These are phyloP conservation scores for Musa beccarii DNA, from an alignment of 176 grass and related monocot genomes.

Conservation along the genomic window DNA sequence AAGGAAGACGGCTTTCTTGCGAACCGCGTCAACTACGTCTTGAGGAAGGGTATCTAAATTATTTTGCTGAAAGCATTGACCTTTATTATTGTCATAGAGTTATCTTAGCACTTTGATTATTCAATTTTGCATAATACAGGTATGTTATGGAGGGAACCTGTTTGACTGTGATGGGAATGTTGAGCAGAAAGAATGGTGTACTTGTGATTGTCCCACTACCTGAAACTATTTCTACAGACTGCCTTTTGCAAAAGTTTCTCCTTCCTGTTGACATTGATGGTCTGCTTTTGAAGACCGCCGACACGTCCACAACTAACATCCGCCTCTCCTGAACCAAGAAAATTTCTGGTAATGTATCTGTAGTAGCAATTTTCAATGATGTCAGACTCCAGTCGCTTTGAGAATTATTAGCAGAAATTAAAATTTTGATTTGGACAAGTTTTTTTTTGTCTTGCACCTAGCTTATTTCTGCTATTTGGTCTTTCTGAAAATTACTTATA, in stretches of 20 bases:
- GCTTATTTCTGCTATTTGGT: neutral
- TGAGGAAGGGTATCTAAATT: slow-evolving; percentile 65
- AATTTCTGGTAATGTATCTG: neutral
- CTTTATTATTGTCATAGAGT: slow-evolving; percentile 6
- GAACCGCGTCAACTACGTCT: slow-evolving; percentile 56
- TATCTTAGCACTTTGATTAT: neutral
- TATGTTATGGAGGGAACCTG: slow-evolving; percentile 72
- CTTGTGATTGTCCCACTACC: slow-evolving; percentile 51
- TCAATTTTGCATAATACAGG: slow-evolving; percentile 30
- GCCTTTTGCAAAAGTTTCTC: slow-evolving; percentile 46
- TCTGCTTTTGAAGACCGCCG: slow-evolving; percentile 49
- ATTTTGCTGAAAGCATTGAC: neutral
- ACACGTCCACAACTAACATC: slow-evolving; percentile 40
- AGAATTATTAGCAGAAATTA: neutral
- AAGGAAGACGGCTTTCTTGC: slow-evolving; percentile 62
- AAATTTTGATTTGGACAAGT: neutral
- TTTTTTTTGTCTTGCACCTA: neutral
- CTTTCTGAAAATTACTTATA: neutral
- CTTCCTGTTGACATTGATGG: slow-evolving; percentile 76
- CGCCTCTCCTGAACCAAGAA: slow-evolving; percentile 27
- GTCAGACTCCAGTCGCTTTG: neutral
- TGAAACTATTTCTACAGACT: slow-evolving; percentile 69
- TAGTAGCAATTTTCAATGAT: neutral
- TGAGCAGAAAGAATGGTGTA: slow-evolving; percentile 65
- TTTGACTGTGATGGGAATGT: slow-evolving; percentile 68